Base-by-base conservation (phyloP, 306 rosid genomes). In the Acacia melanoxylon region DNA sequence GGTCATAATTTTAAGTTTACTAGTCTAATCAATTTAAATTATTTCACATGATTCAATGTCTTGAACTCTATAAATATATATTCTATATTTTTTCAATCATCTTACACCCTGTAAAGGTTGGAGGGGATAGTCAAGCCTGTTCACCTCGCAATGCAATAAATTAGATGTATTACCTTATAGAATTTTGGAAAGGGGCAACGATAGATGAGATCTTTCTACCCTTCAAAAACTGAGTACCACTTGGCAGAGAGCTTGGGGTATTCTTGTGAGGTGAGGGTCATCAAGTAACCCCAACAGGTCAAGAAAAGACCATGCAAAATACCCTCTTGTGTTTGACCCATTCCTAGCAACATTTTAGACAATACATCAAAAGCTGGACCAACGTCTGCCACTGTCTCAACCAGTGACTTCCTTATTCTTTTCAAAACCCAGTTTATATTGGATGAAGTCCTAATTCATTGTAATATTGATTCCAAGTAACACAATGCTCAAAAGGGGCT, bases 281-380 rank as follows among this genome's bases (percentile, higher is more conserved):
- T 73, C 27, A 1, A 63, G 41, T 20, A 83, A 27, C 80, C 74
- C 83, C 3, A 73, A 67, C 74, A 74, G 6, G 68, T 83, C 86
- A n/a, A 73, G n/a, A 72, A 73, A 83, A 22, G 83, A 83, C 86
- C 83, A 83, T 2, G 4, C 58, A 67, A 84, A 74, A 45, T 84
- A 84, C 56, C 86, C 86, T 27, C 66, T 79, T 20, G 8, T 40
- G 48, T 84, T 75, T 67, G 81, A 74, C 45, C 86, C 83, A 68
- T 46, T 68, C 66, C 83, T 84, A 72, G n/a, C n/a, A n/a, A n/a
- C n/a, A n/a, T n/a, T n/a, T n/a, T n/a, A n/a, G n/a, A n/a, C n/a
- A 12, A 40, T 40, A 27, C 20, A 62, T 62, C 40, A 25, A 27
- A 27, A 62, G 10, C 68, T 17, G 0, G 17, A 17, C 9, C 20